phyloP scores from a whole-genome alignment of 129 eudicot species.

The Kitagawia praeruptora region DNA sequence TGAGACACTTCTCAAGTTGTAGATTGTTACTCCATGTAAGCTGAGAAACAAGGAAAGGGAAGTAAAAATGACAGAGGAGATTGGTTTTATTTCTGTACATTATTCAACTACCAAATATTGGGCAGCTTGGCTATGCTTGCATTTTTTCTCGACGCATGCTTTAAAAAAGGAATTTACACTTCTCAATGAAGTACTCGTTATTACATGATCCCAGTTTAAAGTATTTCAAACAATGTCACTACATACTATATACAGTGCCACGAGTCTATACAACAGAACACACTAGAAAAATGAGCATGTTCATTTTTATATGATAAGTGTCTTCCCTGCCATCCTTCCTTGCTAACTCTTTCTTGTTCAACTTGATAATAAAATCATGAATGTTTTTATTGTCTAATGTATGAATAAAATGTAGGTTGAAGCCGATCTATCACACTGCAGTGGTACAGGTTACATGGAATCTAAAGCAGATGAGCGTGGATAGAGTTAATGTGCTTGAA shows the following conservation, averaged over 20 bases:
- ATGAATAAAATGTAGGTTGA: constrained; percentile 44
- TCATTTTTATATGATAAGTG: not conserved
- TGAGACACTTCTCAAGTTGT: not conserved
- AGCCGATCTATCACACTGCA: not conserved
- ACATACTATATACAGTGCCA: not conserved
- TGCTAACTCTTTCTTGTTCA: not conserved
- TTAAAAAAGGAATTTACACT: not conserved
- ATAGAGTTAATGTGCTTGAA: not conserved
- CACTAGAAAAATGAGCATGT: not conserved
- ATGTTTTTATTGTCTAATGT: constrained; percentile 8
- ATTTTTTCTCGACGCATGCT: not conserved
- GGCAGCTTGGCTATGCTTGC: not conserved
- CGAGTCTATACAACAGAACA: not conserved
- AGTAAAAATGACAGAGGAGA: not conserved
- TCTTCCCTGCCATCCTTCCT: not conserved
- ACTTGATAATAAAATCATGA: not conserved
- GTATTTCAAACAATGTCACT: not conserved
- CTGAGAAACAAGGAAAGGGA: not conserved
- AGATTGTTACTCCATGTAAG: not conserved
- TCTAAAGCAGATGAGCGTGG: not conserved
- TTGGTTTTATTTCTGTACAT: not conserved
- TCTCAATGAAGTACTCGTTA: not conserved
- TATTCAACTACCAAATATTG: not conserved
- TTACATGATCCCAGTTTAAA: not conserved
- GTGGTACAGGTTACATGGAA: not conserved